Base-by-base conservation (phyloP, 805 yeast species). In the Ascoidea rubescens region DNA sequence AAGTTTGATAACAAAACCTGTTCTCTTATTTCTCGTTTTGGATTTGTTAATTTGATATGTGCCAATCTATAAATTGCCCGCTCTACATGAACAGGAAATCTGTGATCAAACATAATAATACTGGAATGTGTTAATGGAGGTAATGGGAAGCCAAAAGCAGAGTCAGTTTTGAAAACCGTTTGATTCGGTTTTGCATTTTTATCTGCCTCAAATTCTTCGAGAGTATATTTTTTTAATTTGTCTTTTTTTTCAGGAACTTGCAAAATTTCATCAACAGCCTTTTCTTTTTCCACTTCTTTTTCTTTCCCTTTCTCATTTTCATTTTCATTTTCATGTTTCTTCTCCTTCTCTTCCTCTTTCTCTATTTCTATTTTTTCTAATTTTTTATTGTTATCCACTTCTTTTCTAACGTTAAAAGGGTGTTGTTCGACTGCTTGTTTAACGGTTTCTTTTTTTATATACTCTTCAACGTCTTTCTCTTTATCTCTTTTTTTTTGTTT, bases 41-140 rank as follows among this genome's bases (percentile, higher is more conserved):
- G 91, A 66, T 93, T 95, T 31, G 98, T 96, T 57, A 93, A 73
- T 65, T 93, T 93, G 64, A 93, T 70, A 67, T 93, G 99, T 51
- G 96, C 86, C 52, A 93, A 72, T 53, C 99, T 72, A 66, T 93
- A 93, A 50, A 93, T 86, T 0, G 99, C 99, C 46, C 99, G 75
- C 66, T 93, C 99, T 47, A 93, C 95, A 65, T 91, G 96, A 48
- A 93, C 81, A 0, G 98, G 97, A 65, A 87, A 85, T 56, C 99
- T 72, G 60, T 84, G 82, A 62, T 85, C 91, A 54, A 85, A 71
- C 95, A 86, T 86, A 17, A 84, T 76, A 45, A 86, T 70, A 0
- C 93, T 86, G 1, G 91, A 82, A 32, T 74, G 75, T 0, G 91
- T 82, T 16, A 87, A 77, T 44, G 89, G 88, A 1, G 95, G 95